A percentile compares a stretch with the other conserved stretches of the same genome.
These are phyloP conservation scores for Heliosperma pusillum DNA, from an alignment of 148 eudicot species.

Conservation along the genomic window DNA sequence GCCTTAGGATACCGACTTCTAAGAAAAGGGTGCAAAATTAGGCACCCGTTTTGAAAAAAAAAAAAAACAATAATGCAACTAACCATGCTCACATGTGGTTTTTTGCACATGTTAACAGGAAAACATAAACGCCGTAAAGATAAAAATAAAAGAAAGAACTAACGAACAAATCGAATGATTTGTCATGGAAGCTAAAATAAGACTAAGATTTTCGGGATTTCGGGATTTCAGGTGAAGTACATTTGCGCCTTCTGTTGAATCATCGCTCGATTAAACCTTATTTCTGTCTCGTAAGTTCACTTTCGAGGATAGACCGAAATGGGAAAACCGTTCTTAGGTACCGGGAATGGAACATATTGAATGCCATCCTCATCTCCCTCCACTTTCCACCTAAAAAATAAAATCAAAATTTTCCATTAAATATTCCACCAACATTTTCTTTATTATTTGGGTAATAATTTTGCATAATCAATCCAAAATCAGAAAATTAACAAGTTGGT, in stretches of 20 bases:
- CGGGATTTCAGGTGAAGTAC: not conserved
- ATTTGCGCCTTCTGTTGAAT: not conserved
- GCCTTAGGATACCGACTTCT: conserved; percentile 1
- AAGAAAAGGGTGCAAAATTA: not conserved
- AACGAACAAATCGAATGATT: conserved; percentile 6
- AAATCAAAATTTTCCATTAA: conserved; percentile 7
- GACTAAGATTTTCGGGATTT: not conserved
- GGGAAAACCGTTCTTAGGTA: conserved; percentile 64
- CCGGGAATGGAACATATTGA: conserved; percentile 68
- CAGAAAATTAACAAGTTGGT: not conserved
- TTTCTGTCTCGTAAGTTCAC: not conserved
- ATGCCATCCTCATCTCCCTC: conserved; percentile 54
- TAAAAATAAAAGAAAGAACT: not conserved
- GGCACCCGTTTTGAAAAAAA: conserved; percentile 3
- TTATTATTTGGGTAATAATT: not conserved
- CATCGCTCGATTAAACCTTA: too few relatives aligned
- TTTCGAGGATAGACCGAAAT: conserved; percentile 36
- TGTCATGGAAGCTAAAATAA: not conserved
- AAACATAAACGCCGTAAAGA: not conserved
- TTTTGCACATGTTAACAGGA: conserved; percentile 20
- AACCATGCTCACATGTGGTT: conserved; percentile 17
- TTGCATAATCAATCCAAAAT: not conserved
- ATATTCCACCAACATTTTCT: not conserved
- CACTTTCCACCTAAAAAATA: conserved; percentile 51
- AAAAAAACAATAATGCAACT: not conserved